Conservation (phyloP, 805 yeast genomes). For the Lipomyces yamanashiensis region DNA sequence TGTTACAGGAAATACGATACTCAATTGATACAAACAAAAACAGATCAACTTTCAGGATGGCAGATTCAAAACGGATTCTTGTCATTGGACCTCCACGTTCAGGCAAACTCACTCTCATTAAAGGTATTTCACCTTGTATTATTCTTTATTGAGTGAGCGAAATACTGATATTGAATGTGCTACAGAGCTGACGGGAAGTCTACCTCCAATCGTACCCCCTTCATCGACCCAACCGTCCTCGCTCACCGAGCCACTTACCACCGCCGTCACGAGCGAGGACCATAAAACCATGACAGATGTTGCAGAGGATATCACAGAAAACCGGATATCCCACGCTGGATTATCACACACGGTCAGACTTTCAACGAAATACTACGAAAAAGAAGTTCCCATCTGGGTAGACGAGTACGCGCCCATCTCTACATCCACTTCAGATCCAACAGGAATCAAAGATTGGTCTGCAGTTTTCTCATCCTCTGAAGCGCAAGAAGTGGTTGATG, state of each 20-base stretch:
- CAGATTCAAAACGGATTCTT: conserved; percentile 26
- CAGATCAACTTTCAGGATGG: not conserved
- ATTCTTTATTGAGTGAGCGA: not conserved
- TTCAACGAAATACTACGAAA: conserved; percentile 45
- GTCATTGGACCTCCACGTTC: conserved; percentile 44
- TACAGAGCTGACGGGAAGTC: conserved; percentile 1
- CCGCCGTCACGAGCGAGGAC: not conserved
- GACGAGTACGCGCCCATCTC: conserved; percentile 46
- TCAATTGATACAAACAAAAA: too few relatives aligned
- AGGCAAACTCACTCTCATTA: conserved; percentile 45
- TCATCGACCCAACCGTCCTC: not conserved
- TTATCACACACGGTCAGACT: conserved; percentile 39
- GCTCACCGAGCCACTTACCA: not conserved
- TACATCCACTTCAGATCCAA: conserved; percentile 34
- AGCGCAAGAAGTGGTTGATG: conserved; percentile 48
- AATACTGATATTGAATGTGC: not conserved
- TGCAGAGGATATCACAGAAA: not conserved
- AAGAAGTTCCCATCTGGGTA: conserved; percentile 45
- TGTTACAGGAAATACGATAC: too few relatives aligned
- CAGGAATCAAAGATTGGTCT: conserved; percentile 42
- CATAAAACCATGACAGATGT: not conserved
- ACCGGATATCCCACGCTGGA: conserved; percentile 42
- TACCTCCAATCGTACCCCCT: conserved; percentile 13
- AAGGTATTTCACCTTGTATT: conserved; percentile 32
- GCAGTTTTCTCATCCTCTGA: conserved; percentile 42